Evolutionary conservation across 2,329 filamentous ascomycete genomes (phyloP), one percentile per base, ranked within the genome.

Genomic region (Gliomastix tumulicola): DNA sequence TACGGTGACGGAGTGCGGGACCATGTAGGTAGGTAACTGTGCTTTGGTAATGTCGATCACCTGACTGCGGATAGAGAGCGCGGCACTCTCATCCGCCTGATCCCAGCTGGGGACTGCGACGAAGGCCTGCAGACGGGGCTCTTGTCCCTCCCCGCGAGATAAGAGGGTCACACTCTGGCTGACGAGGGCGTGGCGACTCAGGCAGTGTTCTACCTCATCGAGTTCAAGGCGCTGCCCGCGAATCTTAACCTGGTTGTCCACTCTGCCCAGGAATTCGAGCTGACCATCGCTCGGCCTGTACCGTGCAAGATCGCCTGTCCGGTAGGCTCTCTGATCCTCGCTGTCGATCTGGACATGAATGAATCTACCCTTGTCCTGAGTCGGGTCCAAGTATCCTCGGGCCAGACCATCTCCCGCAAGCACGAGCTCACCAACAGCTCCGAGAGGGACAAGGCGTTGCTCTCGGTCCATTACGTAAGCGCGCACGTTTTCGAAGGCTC

Each of bases 1-100:
- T 1, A 50, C 36, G 1, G 37, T 30, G 6, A 56, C 47, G 7
- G 15, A 37, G 1, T 39, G 30, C 1, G 51, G 53, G 12, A 55
- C 31, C 51, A 56, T 55, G 34, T 54, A 54, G 0, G 46, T 28
- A 5, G 51, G 50, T 2, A 54, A 19, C 20, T n/a, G n/a, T n/a
- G n/a, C n/a, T n/a, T n/a, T n/a, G n/a, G n/a, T n/a, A n/a, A n/a
- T n/a, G n/a, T n/a, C n/a, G n/a, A n/a, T n/a, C n/a, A n/a, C n/a
- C n/a, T n/a, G n/a, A n/a, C n/a, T n/a, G n/a, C n/a, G n/a, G n/a
- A n/a, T n/a, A n/a, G n/a, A n/a, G n/a, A n/a, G n/a, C n/a, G n/a
- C n/a, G n/a, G n/a, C n/a, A n/a, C n/a, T n/a, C n/a, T n/a, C n/a
- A n/a, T n/a, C n/a, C n/a, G n/a, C n/a, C n/a, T n/a, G n/a, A n/a